Evolutionary conservation across 805 yeast species (phyloP), one percentile per base, ranked within the genome.

Genomic region (Kockiozyma suomiensis): DNA sequence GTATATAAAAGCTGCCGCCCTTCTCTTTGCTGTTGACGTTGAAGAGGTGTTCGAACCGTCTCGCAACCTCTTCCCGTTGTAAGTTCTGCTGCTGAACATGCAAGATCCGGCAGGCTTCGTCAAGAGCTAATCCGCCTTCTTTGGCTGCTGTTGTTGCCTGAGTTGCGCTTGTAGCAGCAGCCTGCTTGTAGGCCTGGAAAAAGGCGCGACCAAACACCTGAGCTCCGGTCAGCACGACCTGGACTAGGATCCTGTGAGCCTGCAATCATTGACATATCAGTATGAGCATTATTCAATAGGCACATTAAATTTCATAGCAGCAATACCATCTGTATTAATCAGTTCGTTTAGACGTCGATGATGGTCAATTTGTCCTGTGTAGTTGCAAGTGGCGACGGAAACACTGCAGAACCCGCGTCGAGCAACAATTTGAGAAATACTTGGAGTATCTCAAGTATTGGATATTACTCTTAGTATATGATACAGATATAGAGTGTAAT

Each of bases 171-270:
- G 92, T 92, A 54, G 93, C 89, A 17, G 98, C 97, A 1, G 96
- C 96, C 76, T 94, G 98, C 70, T 86, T 88, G 80, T 93, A 94
- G 0, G 99, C 98, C 73, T 91, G 96, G n/a, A 90, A 81, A 73
- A 94, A 94, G 0, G 99, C 99, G 68, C 89, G 84, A 58, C 98
- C 97, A 72, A 94, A 91, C 32, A 93, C 98, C 68, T 90, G 86
- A 3, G 97, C 96, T 58, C 98, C 98, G 8, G 98, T 92, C 70
- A 92, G 83, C 50, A 91, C 81, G 65, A 94, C 97, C 75, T 89
- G 93, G 66, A 89, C 90, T 56, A 93, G 72, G 59, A 96, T 81
- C 79, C 97, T 85, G 74, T 94, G 97, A 64, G 99, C 98, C 97
- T 73, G 64, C 46, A n/a, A 33, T n/a, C n/a, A 30, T 37, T 12